Percentiles rank a stretch among this genome's conserved stretches.
Evolutionary conservation across 1,284 basidiomycete species (phyloP).

Genomic region (Ganoderma resinaceum): DNA sequence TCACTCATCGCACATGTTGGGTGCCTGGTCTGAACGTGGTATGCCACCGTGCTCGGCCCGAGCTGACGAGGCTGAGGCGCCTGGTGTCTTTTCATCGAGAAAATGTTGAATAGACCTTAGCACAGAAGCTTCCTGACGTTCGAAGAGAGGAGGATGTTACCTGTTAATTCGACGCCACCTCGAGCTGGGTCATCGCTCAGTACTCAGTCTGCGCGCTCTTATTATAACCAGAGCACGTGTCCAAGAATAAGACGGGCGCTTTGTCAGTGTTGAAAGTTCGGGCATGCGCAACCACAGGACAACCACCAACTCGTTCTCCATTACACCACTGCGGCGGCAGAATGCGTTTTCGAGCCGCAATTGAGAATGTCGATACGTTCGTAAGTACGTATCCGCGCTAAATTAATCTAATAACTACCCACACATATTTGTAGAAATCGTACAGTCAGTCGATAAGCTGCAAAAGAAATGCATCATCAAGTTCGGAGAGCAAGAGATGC

Average conservation of each 20-base stretch:
- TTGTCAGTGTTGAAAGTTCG: background rate
- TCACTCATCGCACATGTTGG: background rate
- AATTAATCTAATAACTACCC: background rate
- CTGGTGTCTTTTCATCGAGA: background rate
- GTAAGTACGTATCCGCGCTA: background rate
- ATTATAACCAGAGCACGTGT: background rate
- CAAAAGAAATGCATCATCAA: constrained; percentile 86
- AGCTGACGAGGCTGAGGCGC: background rate
- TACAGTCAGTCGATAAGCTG: constrained; percentile 82
- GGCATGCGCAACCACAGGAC: too few relatives aligned
- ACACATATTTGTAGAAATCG: constrained; percentile 58
- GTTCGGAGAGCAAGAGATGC: constrained; percentile 78
- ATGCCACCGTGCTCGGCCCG: background rate
- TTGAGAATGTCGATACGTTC: constrained; percentile 29
- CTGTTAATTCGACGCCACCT: too few relatives aligned
- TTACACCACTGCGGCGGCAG: background rate
- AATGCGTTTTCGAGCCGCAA: constrained; percentile 30
- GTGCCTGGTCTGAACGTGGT: background rate
- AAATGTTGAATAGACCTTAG: background rate
- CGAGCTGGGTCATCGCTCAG: too few relatives aligned
- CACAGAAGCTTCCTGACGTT: too few relatives aligned
- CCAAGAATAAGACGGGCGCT: background rate
- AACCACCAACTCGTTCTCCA: background rate
- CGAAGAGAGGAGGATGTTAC: too few relatives aligned
- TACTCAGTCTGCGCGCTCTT: too few relatives aligned